Evolutionary conservation across 2,329 filamentous ascomycete species (phyloP), one percentile per base, ranked within the genome.

Genomic region (Trichoderma koningiopsis): DNA sequence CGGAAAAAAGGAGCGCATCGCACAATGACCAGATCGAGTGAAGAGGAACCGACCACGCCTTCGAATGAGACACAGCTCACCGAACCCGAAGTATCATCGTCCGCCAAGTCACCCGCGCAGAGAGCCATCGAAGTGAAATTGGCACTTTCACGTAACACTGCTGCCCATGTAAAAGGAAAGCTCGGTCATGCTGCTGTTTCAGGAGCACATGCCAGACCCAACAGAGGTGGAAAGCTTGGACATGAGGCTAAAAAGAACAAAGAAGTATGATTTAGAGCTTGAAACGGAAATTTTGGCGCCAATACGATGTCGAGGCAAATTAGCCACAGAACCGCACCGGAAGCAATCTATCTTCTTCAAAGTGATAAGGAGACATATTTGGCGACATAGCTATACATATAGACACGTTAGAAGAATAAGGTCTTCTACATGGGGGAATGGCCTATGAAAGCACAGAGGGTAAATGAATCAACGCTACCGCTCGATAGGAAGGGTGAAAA

Each of bases 11-110:
- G 31, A 29, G 8, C 3, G 10, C 37, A 37, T 22, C 37, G 1
- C 0, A 16, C 16, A 7, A 19, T 22, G 7, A 52, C 57, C 11
- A 27, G 27, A 6, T 49, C 59, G 1, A 68, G 66, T 14, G 66
- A 68, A 63, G 66, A 68, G 37, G 66, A 63, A 4, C 43, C 11
- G 16, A 35, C 31, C 0, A 40, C 35, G 37, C 29, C 24, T 35
- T 68, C 65, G n/a, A 57, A 61, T 5, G 57, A 35, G 29, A 68
- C 65, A 27, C 60, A 47, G 7, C 43, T 68, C 19, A 68, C 57
- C 8, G 65, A 68, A 22, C 57, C 57, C 11, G 65, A 68, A 14
- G 8, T 16, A 14, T 5, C 53, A 8, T 29, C 55, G n/a, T 31
- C 64, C 7, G 16, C 10, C 27, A 31, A 35, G 24, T 49, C 55